Percentiles rank a stretch among this genome's conserved stretches.
These are phyloP conservation scores for Fusarium sp. DNA, from an alignment of 2,329 filamentous ascomycete genomes.

Conservation along the genomic window DNA sequence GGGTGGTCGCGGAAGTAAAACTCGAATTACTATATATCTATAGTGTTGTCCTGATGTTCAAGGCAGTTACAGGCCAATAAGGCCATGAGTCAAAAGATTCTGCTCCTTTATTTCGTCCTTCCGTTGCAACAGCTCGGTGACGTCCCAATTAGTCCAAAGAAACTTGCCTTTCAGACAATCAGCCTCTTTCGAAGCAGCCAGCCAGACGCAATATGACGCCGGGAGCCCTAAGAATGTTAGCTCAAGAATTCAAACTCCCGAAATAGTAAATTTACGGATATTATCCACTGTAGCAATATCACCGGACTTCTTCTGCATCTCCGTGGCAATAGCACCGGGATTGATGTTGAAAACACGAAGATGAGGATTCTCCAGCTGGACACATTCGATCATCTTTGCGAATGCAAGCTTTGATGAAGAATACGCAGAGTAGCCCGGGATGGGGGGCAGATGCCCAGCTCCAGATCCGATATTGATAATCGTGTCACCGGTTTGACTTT, in stretches of 20 bases:
- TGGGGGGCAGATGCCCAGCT: background rate
- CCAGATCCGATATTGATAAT: background rate
- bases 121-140: background rate
- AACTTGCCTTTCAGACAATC: background rate
- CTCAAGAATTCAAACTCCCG: accelerated
- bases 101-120: background rate
- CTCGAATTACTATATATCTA: background rate
- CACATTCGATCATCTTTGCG: background rate
- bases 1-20: accelerated
- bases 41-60: background rate
- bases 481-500: background rate
- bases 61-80: background rate
- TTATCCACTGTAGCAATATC: background rate
- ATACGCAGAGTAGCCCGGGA: background rate
- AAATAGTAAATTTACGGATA: background rate
- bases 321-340: background rate
- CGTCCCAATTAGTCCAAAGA: constrained; percentile 6
- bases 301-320: background rate
- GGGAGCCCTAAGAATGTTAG: background rate
- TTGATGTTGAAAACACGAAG: constrained; percentile 1
- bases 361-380: background rate
- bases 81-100: background rate
- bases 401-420: constrained; percentile 1
- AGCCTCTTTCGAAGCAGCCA: background rate
- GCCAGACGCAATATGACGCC: constrained; percentile 2